Base-by-base conservation (phyloP, 2,329 filamentous ascomycete species). In the Sclerotiophoma versabilis region DNA sequence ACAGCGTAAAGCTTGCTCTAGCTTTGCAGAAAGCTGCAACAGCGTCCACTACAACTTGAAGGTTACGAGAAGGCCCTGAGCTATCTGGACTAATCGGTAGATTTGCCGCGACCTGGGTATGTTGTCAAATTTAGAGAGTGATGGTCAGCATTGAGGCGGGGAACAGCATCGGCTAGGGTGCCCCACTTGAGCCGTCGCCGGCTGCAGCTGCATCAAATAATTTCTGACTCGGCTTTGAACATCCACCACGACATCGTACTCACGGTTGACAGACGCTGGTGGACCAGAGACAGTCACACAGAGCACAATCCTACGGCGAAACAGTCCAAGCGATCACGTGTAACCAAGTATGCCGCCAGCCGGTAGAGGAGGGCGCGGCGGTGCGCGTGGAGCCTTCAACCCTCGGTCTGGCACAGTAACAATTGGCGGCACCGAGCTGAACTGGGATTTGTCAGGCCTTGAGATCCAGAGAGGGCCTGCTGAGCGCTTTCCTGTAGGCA, bases 341-440 rank as follows among this genome's bases (percentile, higher is more conserved):
- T 22, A 37, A n/a, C 11, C 22, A 17, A 54, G 7, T 14, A 68
- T 69, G 65, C 56, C 65, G 27, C 59, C 64, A 47, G 65, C 54
- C 45, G 66, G 75, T 49, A 69, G 74, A 60, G 74, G 73, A 50
- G 63, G 73, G n/a, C 57, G 64, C 26, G 65, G 65, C 23, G 67
- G 68, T 37, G 68, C 64, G 33, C 65, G 70, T 6, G 71, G 72
- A 32, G 63, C 57, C 26, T 66, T 68, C 54, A 65, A 64, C 48
- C 58, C 61, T n/a, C 61, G 62, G 38, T 71, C 68, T 42, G 67
- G 70, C 6, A 72, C 64, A 29, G 69, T 76, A 49, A 74, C 72
- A 57, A 77, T 79, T 59, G 77, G 70, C 30, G 77, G 77, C 49
- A 74, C 76, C 7, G 76, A 78, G 53, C 59, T 79, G 49, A 70